phyloP scores from a whole-genome alignment of 192 early-diverging fungal genomes.

The Chytriomyces confervae region DNA sequence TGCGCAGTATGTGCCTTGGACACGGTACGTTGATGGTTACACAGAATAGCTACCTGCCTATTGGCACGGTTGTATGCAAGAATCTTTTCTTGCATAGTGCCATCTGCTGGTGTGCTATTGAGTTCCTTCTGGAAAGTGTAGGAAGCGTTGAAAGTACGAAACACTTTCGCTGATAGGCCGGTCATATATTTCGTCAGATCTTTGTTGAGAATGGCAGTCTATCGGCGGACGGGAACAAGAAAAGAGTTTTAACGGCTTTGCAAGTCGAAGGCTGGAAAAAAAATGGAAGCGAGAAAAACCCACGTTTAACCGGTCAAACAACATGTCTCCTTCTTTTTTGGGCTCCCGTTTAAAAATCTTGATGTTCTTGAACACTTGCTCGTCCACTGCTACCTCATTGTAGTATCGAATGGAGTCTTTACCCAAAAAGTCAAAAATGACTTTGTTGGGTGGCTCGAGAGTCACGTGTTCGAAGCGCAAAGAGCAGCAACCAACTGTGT shows the following conservation, averaged over 20 bases:
- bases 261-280: neutral
- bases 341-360: conserved; percentile 83
- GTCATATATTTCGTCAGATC: conserved; percentile 85
- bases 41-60: conserved; percentile 92
- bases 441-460: conserved; percentile 79
- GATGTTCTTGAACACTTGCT: conserved; percentile 94
- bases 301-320: conserved; percentile 93
- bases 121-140: conserved; percentile 91
- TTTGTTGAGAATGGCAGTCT: conserved; percentile 86
- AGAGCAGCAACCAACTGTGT: conserved; percentile 99
- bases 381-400: conserved; percentile 82
- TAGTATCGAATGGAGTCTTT: conserved; percentile 97
- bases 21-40: conserved; percentile 95
- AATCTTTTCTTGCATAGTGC: conserved; percentile 82
- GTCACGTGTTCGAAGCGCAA: conserved; percentile 90
- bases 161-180: conserved; percentile 96
- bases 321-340: conserved; percentile 74
- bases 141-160: conserved; percentile 98
- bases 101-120: conserved; percentile 67
- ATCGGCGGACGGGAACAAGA: neutral
- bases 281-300: conserved; percentile 23
- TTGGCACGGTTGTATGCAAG: conserved; percentile 95
- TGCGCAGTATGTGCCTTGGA: conserved; percentile 77
- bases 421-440: conserved; percentile 95
- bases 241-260: neutral